Conservation (phyloP, 2,329 filamentous ascomycete species). For the Colletotrichum chrysophilum region DNA sequence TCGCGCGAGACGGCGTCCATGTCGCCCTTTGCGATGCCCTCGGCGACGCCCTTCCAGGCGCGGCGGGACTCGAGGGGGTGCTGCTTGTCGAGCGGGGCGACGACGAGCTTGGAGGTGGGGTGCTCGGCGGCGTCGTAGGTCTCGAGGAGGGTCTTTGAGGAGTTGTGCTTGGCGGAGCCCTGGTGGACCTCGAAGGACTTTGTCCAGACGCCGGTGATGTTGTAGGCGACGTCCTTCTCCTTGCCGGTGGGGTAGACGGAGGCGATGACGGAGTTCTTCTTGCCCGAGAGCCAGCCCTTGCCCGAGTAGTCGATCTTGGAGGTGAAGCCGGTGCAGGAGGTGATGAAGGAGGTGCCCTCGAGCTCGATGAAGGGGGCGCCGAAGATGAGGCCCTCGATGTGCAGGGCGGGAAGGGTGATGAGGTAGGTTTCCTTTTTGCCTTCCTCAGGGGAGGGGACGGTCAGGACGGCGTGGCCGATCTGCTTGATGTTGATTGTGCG, state of each 20-base stretch:
- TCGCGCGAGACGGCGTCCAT: slow-evolving; percentile 80
- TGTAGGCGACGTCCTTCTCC: slow-evolving; percentile 80
- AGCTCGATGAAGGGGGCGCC: slow-evolving; percentile 90
- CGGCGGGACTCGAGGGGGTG: slow-evolving; percentile 86
- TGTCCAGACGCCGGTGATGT: slow-evolving; percentile 90
- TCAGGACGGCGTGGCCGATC: slow-evolving; percentile 85
- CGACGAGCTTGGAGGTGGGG: slow-evolving; percentile 69
- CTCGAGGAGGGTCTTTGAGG: slow-evolving; percentile 55
- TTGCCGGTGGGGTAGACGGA: slow-evolving; percentile 72
- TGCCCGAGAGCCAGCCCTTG: slow-evolving; percentile 92
- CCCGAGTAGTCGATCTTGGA: slow-evolving; percentile 92
- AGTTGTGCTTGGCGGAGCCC: slow-evolving; percentile 58
- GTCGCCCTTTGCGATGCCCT: slow-evolving; percentile 80
- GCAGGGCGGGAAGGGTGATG: slow-evolving; percentile 88
- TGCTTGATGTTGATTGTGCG: slow-evolving; percentile 95
- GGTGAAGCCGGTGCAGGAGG: slow-evolving; percentile 84
- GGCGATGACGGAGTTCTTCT: slow-evolving; percentile 90
- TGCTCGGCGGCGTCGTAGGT: slow-evolving; percentile 64
- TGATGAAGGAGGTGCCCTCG: slow-evolving; percentile 83
- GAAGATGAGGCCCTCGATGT: slow-evolving; percentile 92
- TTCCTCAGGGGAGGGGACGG: slow-evolving; percentile 61
- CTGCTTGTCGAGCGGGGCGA: slow-evolving; percentile 78
- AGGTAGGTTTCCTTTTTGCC: slow-evolving; percentile 73
- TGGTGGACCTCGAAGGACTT: slow-evolving; percentile 81
- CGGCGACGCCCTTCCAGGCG: slow-evolving; percentile 87